A percentile compares a stretch with the other conserved stretches of the same genome.
These are phyloP conservation scores for Fomitopsis pinicola DNA, from an alignment of 1,284 basidiomycete genomes.

Conservation along the genomic window DNA sequence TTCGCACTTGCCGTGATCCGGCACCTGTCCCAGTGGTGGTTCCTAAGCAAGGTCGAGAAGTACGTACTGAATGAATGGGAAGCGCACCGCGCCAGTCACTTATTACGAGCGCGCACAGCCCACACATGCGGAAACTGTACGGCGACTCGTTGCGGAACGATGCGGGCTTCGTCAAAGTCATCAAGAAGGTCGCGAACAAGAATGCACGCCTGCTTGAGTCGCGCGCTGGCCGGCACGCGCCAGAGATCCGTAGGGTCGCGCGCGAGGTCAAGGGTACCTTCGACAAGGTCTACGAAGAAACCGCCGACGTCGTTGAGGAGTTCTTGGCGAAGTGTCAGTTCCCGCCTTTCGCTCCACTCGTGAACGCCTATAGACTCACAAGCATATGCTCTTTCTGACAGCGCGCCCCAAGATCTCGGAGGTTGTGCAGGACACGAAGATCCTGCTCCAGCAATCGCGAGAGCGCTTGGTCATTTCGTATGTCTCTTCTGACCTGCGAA, in stretches of 20 bases:
- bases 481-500: slow-evolving; percentile 24
- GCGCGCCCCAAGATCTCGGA: slow-evolving; percentile 66
- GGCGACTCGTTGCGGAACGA: slow-evolving; percentile 91
- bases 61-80: slow-evolving; percentile 34
- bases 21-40: slow-evolving; percentile 88
- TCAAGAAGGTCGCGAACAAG: slow-evolving; percentile 85
- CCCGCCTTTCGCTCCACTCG: not conserved
- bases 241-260: slow-evolving; percentile 76
- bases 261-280: slow-evolving; percentile 90
- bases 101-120: slow-evolving; percentile 43
- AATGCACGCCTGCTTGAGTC: slow-evolving; percentile 72
- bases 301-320: slow-evolving; percentile 86
- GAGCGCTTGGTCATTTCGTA: slow-evolving; percentile 88
- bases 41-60: slow-evolving; percentile 86
- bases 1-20: slow-evolving; percentile 82
- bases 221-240: slow-evolving; percentile 64
- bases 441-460: slow-evolving; percentile 85
- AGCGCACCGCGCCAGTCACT: slow-evolving; percentile 2
- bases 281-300: slow-evolving; percentile 93
- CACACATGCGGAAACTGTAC: slow-evolving; percentile 96
- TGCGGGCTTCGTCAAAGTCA: slow-evolving; percentile 94
- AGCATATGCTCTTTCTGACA: slow-evolving; percentile 16
- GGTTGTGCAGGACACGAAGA: slow-evolving; percentile 89
- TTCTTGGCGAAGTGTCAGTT: slow-evolving; percentile 83
- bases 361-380: not conserved